Percentiles rank a stretch among this genome's conserved stretches.
These are phyloP conservation scores for Nothophaeocryptopus gaeumannii DNA, from an alignment of 2,329 filamentous ascomycete genomes.

Conservation along the genomic window DNA sequence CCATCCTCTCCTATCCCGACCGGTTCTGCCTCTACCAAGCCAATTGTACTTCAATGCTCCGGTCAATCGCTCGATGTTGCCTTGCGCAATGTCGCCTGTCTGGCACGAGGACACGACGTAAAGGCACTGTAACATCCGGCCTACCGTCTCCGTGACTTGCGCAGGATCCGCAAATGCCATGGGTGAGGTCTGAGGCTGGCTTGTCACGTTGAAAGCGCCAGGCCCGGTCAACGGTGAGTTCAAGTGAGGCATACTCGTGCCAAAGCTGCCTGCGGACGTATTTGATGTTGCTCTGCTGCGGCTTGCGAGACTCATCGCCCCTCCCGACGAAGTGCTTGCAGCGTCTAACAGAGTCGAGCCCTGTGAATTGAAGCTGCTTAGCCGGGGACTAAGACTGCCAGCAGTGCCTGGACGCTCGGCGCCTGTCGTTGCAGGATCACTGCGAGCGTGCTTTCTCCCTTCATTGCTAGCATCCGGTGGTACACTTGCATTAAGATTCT, in stretches of 20 bases:
- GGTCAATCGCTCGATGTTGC: constrained; percentile 77
- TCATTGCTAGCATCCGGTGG: constrained; percentile 31
- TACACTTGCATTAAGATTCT: constrained; percentile 58
- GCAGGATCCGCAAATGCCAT: constrained; percentile 44
- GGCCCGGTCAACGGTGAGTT: constrained; percentile 23
- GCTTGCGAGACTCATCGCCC: constrained; percentile 44
- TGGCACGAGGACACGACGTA: constrained; percentile 80
- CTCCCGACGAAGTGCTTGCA: constrained; percentile 47
- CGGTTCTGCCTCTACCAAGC: constrained; percentile 85
- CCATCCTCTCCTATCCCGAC: constrained; percentile 83
- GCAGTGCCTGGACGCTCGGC: constrained; percentile 59
- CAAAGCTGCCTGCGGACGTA: constrained; percentile 57
- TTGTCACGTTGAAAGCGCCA: constrained; percentile 24
- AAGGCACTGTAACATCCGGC: constrained; percentile 93
- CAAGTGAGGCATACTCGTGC: constrained; percentile 38
- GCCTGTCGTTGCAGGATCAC: constrained; percentile 32
- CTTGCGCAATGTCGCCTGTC: constrained; percentile 68
- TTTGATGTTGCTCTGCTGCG: constrained; percentile 84
- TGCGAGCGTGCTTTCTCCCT: constrained; percentile 30
- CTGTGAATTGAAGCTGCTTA: constrained; percentile 77
- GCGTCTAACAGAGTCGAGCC: constrained; percentile 74
- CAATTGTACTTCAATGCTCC: constrained; percentile 94
- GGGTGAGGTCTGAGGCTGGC: constrained; percentile 23
- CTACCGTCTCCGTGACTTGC: constrained; percentile 89
- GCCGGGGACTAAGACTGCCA: constrained; percentile 68